Evolutionary conservation across 345 rosid genomes (phyloP).

Genomic region (Rubroshorea leprosula): DNA sequence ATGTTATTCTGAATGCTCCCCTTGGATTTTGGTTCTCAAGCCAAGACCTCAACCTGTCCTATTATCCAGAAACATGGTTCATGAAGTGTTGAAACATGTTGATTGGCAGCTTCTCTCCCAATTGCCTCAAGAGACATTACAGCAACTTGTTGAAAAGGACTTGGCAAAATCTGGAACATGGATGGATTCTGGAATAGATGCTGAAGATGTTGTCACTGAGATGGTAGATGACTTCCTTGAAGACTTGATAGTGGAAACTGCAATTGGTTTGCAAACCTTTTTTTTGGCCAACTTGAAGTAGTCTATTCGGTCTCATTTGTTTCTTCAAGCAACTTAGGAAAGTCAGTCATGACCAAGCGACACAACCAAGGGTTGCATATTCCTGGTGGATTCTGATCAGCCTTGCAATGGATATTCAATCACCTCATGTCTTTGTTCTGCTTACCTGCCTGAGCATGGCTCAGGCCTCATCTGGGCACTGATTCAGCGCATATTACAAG

Average conservation of each 20-base stretch:
- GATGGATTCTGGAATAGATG: conserved; percentile 37
- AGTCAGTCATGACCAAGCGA: too few relatives aligned
- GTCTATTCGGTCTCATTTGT: too few relatives aligned
- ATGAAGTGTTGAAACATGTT: conserved; percentile 43
- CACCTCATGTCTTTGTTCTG: too few relatives aligned
- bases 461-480: too few relatives aligned
- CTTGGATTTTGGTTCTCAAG: conserved; percentile 31
- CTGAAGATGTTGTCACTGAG: conserved; percentile 43
- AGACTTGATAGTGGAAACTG: conserved; percentile 39
- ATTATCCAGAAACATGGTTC: conserved; percentile 22
- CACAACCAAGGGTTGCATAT: too few relatives aligned
- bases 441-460: too few relatives aligned
- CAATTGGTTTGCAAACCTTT: too few relatives aligned
- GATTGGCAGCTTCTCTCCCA: conserved; percentile 35
- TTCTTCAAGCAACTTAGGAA: too few relatives aligned
- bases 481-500: too few relatives aligned
- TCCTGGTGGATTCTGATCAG: too few relatives aligned
- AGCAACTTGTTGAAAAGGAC: conserved; percentile 45
- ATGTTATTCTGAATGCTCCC: conserved; percentile 32
- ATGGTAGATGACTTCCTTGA: conserved; percentile 44
- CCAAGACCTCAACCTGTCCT: conserved; percentile 18
- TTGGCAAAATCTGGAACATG: conserved; percentile 40
- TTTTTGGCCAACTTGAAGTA: too few relatives aligned
- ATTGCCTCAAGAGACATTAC: conserved; percentile 26
- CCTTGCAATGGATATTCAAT: too few relatives aligned